A percentile compares a stretch with the other conserved stretches of the same genome.
phyloP scores from a whole-genome alignment of 2,329 filamentous ascomycete genomes.

The Hypoxylon sp. region DNA sequence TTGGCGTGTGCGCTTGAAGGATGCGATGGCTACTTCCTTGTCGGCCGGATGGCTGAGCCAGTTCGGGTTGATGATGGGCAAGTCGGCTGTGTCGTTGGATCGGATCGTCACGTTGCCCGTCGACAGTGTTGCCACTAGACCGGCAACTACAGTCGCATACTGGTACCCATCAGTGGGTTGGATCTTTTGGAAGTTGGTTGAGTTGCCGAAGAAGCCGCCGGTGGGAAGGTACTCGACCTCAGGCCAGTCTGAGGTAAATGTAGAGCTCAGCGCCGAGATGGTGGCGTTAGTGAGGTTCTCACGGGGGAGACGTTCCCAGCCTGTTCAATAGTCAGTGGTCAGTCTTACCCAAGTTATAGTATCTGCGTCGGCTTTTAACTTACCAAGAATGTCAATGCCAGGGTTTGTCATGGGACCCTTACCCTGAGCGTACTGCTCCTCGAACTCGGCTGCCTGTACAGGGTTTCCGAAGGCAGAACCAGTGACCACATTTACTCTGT shows the following conservation, averaged over 20 bases:
- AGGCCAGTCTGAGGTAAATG: conserved; percentile 47
- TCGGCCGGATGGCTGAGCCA: conserved; percentile 63
- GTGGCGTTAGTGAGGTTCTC: conserved; percentile 24
- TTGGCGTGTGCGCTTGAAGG: conserved; percentile 60
- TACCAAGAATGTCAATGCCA: conserved; percentile 29
- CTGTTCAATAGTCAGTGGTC: conserved; percentile 8
- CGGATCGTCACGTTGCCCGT: conserved; percentile 62
- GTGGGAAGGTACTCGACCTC: conserved; percentile 50
- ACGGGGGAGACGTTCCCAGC: conserved; percentile 29
- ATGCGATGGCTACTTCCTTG: conserved; percentile 60
- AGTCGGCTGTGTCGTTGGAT: conserved; percentile 54
- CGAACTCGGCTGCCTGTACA: conserved; percentile 5
- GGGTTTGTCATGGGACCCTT: conserved; percentile 22
- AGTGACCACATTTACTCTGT: conserved; percentile 27
- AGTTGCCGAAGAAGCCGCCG: conserved; percentile 31
- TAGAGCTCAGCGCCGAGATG: conserved; percentile 17
- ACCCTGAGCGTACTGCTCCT: conserved; percentile 16
- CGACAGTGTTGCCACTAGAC: conserved; percentile 59
- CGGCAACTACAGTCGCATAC: conserved; percentile 54
- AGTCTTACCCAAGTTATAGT: neutral
- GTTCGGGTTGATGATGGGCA: conserved; percentile 63
- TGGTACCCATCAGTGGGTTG: conserved; percentile 51
- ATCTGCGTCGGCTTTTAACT: neutral
- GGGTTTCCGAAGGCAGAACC: conserved; percentile 21
- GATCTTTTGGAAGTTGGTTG: conserved; percentile 16